phyloP scores from a whole-genome alignment of 768 basidiomycete genomes.

The Tylopilus vinaceipallidus region DNA sequence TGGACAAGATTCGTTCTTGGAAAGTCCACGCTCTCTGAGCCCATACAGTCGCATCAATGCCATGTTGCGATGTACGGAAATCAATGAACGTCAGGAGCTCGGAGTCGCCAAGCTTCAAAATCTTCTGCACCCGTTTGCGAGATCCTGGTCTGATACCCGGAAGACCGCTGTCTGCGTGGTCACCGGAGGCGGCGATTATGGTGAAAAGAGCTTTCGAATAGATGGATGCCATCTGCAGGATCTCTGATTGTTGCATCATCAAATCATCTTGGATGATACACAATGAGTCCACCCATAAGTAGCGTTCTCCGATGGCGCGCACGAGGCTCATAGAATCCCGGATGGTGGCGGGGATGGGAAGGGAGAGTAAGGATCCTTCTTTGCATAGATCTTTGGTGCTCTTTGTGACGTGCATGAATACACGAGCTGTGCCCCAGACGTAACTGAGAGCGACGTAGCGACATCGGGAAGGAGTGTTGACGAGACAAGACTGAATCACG shows the following conservation, averaged over 20 bases:
- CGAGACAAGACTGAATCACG: conserved; percentile 13
- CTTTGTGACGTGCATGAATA: conserved; percentile 9
- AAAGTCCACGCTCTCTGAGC: conserved; percentile 18
- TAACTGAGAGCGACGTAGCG: conserved; percentile 26
- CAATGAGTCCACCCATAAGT: conserved; percentile 25
- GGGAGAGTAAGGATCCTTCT: background rate
- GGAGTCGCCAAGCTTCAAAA: conserved; percentile 1
- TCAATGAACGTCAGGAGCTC: conserved; percentile 15
- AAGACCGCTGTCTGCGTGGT: conserved; percentile 9
- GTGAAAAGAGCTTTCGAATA: conserved; percentile 18
- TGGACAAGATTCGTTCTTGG: conserved; percentile 16
- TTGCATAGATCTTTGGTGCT: conserved; percentile 5
- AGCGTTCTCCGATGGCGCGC: conserved; percentile 20
- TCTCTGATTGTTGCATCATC: conserved; percentile 14
- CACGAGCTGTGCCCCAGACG: conserved; percentile 12
- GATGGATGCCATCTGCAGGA: conserved; percentile 20
- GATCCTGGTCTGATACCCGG: conserved; percentile 4
- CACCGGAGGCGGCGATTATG: conserved; percentile 15
- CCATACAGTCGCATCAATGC: conserved; percentile 5
- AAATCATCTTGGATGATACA: conserved; percentile 22
- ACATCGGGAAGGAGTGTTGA: conserved; percentile 12
- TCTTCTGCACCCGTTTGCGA: conserved; percentile 5
- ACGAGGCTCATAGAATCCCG: conserved; percentile 21
- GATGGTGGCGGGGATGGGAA: conserved; percentile 19
- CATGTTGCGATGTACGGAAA: background rate